phyloP scores from a whole-genome alignment of 2,329 filamentous ascomycete genomes.

The Venturia oleaginea region DNA sequence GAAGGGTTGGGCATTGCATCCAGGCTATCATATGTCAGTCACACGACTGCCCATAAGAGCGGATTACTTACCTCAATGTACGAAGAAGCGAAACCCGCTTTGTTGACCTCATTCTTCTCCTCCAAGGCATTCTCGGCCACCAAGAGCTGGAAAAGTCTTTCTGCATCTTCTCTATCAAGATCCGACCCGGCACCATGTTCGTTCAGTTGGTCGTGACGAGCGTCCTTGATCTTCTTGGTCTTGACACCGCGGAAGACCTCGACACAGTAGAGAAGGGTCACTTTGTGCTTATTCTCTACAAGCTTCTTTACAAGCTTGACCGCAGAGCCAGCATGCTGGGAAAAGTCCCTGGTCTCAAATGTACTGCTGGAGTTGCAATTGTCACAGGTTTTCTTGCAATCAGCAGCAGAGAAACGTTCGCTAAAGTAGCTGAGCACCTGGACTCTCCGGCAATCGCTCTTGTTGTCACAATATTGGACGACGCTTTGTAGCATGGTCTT shows the following conservation, averaged over 20 bases:
- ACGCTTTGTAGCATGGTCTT: constrained; percentile 78
- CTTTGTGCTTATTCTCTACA: constrained; percentile 34
- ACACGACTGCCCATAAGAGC: neutral
- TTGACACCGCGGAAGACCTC: constrained; percentile 71
- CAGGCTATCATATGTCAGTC: constrained; percentile 24
- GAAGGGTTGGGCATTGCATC: constrained; percentile 39
- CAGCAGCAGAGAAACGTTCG: constrained; percentile 63
- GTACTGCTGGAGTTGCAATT: constrained; percentile 69
- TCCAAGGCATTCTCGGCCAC: constrained; percentile 62
- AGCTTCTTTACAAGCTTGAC: constrained; percentile 45
- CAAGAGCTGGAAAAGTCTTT: constrained; percentile 74
- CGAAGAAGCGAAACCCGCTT: constrained; percentile 56
- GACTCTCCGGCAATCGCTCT: constrained; percentile 73
- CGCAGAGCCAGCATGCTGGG: constrained; percentile 60
- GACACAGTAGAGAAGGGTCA: constrained; percentile 73
- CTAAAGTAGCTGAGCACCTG: constrained; percentile 93
- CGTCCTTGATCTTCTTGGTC: constrained; percentile 47
- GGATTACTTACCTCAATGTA: constrained; percentile 55
- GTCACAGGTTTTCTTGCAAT: constrained; percentile 73
- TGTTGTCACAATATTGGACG: constrained; percentile 81
- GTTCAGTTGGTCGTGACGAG: constrained; percentile 42
- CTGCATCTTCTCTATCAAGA: constrained; percentile 65
- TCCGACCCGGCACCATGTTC: constrained; percentile 61
- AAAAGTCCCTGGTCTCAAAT: constrained; percentile 70
- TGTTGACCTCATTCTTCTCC: constrained; percentile 60